These are phyloP conservation scores for Pyricularia grisea DNA, from an alignment of 2,329 filamentous ascomycete species.

Conservation along the genomic window DNA sequence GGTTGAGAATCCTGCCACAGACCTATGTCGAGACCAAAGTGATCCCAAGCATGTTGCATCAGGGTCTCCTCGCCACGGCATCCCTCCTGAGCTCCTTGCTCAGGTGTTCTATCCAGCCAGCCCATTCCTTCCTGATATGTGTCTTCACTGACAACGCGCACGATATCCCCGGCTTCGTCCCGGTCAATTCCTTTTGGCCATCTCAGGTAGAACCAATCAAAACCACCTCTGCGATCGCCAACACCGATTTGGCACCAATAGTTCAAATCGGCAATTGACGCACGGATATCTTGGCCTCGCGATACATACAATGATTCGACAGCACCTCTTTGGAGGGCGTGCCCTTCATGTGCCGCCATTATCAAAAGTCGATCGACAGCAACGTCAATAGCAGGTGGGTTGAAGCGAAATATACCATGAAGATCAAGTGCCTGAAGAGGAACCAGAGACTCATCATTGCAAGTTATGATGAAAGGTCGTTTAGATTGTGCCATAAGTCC, in stretches of 20 bases:
- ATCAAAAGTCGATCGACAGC: constrained; percentile 74
- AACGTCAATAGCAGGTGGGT: constrained; percentile 51
- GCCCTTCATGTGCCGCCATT: constrained; percentile 81
- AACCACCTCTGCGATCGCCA: constrained; percentile 76
- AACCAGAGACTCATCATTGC: constrained; percentile 81
- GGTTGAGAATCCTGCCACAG: constrained; percentile 40
- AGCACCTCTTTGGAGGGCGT: constrained; percentile 59
- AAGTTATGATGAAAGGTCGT: constrained; percentile 89
- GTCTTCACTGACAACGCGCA: constrained; percentile 71
- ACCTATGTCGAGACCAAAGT: constrained; percentile 56
- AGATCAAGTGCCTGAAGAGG: constrained; percentile 66
- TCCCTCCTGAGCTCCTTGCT: constrained; percentile 10
- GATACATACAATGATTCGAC: constrained; percentile 62
- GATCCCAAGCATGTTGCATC: constrained; percentile 54
- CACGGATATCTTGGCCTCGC: constrained; percentile 65
- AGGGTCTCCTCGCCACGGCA: constrained; percentile 46
- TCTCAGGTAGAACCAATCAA: constrained; percentile 79
- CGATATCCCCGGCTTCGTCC: constrained; percentile 54
- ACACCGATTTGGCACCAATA: constrained; percentile 97
- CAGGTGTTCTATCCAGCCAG: constrained; percentile 47
- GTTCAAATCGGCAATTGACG: constrained; percentile 73
- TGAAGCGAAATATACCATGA: constrained; percentile 76
- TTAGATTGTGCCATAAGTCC: constrained; percentile 75
- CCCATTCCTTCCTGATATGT: constrained; percentile 77
- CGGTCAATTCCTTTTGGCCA: constrained; percentile 65